A percentile compares a stretch with the other conserved stretches of the same genome.
These are phyloP conservation scores for Raphanus hybrid DNA, from an alignment of 441 rosid genomes.

Conservation along the genomic window DNA sequence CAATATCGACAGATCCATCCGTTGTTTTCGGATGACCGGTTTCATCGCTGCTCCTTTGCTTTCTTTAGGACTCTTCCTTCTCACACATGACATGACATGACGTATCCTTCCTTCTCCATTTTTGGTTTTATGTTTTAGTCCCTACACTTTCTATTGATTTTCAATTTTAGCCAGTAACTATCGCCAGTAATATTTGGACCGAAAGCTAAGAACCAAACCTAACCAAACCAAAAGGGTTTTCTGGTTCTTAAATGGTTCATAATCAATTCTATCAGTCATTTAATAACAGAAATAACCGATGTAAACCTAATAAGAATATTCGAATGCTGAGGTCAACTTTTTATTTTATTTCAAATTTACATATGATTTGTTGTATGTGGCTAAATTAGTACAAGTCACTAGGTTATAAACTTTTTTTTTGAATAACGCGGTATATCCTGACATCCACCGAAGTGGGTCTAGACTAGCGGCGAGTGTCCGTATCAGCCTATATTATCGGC, in stretches of 20 bases:
- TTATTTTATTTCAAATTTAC: background rate
- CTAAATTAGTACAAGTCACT: background rate
- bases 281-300: background rate
- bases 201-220: too few relatives aligned
- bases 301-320: background rate
- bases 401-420: background rate
- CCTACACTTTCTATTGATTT: background rate
- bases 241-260: background rate
- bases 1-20: constrained; percentile 26
- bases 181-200: background rate
- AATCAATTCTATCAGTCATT: background rate
- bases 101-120: background rate
- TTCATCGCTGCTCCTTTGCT: constrained; percentile 41
- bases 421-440: too few relatives aligned
- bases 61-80: constrained; percentile 4
- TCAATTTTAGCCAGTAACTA: background rate
- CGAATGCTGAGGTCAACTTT: background rate
- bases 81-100: background rate
- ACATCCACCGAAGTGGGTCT: too few relatives aligned
- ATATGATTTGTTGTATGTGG: background rate
- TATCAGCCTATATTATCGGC: too few relatives aligned
- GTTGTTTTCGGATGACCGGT: constrained; percentile 21
- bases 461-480: too few relatives aligned
- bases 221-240: background rate
- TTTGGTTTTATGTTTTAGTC: background rate